Base-by-base conservation (phyloP, 192 early-diverging fungal species). In the Gonapodya sp. region DNA sequence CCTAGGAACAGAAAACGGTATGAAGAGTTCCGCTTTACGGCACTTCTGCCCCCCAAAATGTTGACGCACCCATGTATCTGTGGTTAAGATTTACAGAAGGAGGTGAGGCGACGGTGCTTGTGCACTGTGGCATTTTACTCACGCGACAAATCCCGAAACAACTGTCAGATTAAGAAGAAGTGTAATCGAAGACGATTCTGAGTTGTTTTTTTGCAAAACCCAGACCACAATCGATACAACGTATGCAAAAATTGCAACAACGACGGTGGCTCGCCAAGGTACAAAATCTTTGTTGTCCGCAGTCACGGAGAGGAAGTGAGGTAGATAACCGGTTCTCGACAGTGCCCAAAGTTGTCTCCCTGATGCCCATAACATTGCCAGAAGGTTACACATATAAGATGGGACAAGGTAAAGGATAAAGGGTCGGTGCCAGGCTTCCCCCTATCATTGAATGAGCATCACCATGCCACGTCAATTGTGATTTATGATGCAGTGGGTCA, bases 351-450 rank as follows among this genome's bases (percentile, higher is more conserved):
- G 37, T 32, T 81, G 80, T 18, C 80, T 1, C 73, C 46, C 37
- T 33, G 80, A 36, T 1, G 80, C 73, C 80, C 80, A 81, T 2
- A 81, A 8, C 80, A 81, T 78, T 31, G 80, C 80, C 30, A 81
- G 24, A 16, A 18, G 14, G 73, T 81, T 81, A 2, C 31, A 32
- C 18, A 81, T 2, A 18, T 74, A 30, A 8, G n/a, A 2, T 24
- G 80, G 80, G 1, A 81, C 24, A 34, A 81, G 46, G 24, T 64
- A 64, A 64, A 64, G 46, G 46, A 64, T 64, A 24, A 64, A 64
- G 8, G 46, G 46, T 64, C 46, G 46, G 8, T 24, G 46, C 46
- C 46, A 64, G 46, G 46, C 8, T 64, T 64, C 46, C 8, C 46
- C 46, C 46, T 64, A n/a, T 64, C 46, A 64, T 64, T 64, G 46